phyloP scores from a whole-genome alignment of 495 filamentous ascomycete genomes.

The Bryoglossum gracile region DNA sequence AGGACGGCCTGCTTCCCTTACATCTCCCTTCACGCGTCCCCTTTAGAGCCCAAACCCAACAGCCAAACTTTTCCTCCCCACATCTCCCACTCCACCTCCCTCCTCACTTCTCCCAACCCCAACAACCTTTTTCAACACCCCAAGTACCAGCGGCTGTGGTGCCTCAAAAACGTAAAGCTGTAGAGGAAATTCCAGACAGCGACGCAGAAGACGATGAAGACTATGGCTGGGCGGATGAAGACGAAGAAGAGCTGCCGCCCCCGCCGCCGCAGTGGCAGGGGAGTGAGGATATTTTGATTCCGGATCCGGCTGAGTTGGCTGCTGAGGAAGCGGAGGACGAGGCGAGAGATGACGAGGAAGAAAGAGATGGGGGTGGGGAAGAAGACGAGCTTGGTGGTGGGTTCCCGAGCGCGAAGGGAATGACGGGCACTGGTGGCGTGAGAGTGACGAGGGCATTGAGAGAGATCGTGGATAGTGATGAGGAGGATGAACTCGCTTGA shows the following conservation, averaged over 20 bases:
- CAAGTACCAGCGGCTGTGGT: no score
- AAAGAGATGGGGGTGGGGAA: conserved; percentile 35
- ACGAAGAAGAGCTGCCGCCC: conserved; percentile 21
- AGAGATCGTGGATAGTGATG: conserved; percentile 17
- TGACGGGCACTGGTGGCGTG: conserved; percentile 26
- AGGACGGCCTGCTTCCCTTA: not conserved
- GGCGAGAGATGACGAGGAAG: conserved; percentile 36
- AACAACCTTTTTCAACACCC: not conserved
- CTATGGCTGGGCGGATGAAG: conserved; percentile 26
- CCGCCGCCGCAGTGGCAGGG: conserved; percentile 25
- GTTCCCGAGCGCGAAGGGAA: conserved; percentile 28
- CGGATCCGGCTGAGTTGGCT: conserved; percentile 9
- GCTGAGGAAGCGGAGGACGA: conserved; percentile 21
- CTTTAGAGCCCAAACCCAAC: not conserved
- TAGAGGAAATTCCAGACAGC: conserved; percentile 19
- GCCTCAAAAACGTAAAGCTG: conserved; percentile 22
- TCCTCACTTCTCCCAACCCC: not conserved
- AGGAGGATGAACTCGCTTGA: conserved; percentile 22
- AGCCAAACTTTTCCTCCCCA: not conserved
- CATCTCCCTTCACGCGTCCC: not conserved
- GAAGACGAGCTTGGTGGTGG: conserved; percentile 26
- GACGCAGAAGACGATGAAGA: conserved; percentile 27
- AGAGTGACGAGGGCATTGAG: conserved; percentile 10
- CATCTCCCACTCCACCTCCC: not conserved
- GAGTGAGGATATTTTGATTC: conserved; percentile 22